These are phyloP conservation scores for Penicillium pulvis DNA, from an alignment of 495 filamentous ascomycete genomes.

Conservation along the genomic window DNA sequence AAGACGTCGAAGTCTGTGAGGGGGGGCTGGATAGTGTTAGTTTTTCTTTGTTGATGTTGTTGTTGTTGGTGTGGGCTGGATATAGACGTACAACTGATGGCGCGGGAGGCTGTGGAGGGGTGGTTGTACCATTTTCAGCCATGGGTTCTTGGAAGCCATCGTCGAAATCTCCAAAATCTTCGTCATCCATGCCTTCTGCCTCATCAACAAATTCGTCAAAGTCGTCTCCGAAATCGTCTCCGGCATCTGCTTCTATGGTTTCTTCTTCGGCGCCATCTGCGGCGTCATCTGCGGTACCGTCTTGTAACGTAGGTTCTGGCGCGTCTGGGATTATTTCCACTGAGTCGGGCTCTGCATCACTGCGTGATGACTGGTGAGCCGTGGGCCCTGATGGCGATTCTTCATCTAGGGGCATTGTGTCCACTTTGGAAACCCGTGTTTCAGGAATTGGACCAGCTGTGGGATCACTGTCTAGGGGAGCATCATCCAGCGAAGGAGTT, in stretches of 20 bases:
- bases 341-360: conserved; percentile 53
- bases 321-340: conserved; percentile 47
- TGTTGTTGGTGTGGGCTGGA: background rate
- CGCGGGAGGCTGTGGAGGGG: conserved; percentile 44
- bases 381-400: conserved; percentile 34
- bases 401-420: conserved; percentile 39
- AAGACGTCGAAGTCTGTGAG: conserved; percentile 72
- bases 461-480: conserved; percentile 17
- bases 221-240: conserved; percentile 59
- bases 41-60: background rate
- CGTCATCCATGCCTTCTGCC: conserved; percentile 60
- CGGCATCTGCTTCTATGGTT: conserved; percentile 34
- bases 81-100: conserved; percentile 52
- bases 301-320: conserved; percentile 39
- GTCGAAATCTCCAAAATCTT: conserved; percentile 90
- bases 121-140: conserved; percentile 26
- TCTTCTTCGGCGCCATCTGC: conserved; percentile 20
- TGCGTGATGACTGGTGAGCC: conserved; percentile 46
- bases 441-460: conserved; percentile 41
- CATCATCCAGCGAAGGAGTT: conserved; percentile 21
- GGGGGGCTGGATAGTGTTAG: conserved; percentile 51
- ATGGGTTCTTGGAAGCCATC: conserved; percentile 73
- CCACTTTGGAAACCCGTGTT: conserved; percentile 47
- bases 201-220: conserved; percentile 97
- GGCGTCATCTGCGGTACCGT: conserved; percentile 2